Conservation (phyloP, 805 yeast genomes). For the Alloascoidea hylecoeti region DNA sequence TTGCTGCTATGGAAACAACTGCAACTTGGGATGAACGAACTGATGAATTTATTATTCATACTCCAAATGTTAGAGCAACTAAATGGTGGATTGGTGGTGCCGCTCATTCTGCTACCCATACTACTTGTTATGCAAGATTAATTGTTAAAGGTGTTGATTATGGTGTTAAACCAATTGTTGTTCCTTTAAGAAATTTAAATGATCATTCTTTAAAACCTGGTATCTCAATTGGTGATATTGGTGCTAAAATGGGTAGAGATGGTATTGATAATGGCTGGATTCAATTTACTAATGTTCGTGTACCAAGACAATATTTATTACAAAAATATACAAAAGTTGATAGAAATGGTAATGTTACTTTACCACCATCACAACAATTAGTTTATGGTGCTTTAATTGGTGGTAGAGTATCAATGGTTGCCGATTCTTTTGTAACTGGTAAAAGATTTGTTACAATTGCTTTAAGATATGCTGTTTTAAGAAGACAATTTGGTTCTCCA, state of each 20-base stretch:
- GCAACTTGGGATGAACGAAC: conserved; percentile 58
- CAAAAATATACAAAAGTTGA: conserved; percentile 65
- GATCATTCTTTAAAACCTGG: conserved; percentile 65
- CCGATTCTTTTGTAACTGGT: conserved; percentile 70
- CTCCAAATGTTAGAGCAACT: conserved; percentile 87
- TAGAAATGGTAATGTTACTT: conserved; percentile 52
- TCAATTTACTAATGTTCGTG: conserved; percentile 70
- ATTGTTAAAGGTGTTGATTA: conserved; percentile 73
- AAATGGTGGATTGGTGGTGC: conserved; percentile 99
- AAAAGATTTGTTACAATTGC: conserved; percentile 77
- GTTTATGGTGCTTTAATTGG: conserved; percentile 78
- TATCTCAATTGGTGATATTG: conserved; percentile 78
- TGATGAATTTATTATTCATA: conserved; percentile 62
- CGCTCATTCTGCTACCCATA: conserved; percentile 85
- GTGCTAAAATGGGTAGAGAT: conserved; percentile 91
- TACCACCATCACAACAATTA: conserved; percentile 79
- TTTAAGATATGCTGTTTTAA: conserved; percentile 74
- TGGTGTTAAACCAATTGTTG: conserved; percentile 88
- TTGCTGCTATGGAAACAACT: conserved; percentile 86
- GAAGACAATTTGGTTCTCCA: conserved; percentile 64
- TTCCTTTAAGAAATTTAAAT: conserved; percentile 67
- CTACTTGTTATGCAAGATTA: conserved; percentile 74
- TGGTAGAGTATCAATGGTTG: conserved; percentile 85
- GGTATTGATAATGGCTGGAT: conserved; percentile 97
- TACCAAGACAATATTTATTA: conserved; percentile 76